Evolutionary conservation across 768 basidiomycete genomes (phyloP).

Genomic region (Phanerochaete sordida): DNA sequence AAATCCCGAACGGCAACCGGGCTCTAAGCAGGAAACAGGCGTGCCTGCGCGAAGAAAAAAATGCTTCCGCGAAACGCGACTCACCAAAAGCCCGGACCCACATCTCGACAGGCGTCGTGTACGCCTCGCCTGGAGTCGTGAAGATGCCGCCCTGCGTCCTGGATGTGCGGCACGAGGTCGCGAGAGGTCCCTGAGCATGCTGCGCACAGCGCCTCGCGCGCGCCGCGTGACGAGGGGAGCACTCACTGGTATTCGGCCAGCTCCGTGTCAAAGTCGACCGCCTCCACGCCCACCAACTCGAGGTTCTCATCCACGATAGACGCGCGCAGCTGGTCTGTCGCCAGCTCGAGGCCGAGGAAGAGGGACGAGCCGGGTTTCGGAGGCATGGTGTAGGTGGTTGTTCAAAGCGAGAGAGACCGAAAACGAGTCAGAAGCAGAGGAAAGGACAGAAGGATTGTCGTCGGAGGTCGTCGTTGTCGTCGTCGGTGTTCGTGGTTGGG

Average conservation of each 20-base stretch:
- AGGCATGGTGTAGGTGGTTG: slow-evolving; percentile 19
- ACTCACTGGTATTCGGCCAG: slow-evolving; percentile 79
- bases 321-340: slow-evolving; percentile 79
- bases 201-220: neutral
- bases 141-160: slow-evolving; percentile 88
- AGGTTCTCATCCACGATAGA: slow-evolving; percentile 81
- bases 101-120: slow-evolving; percentile 87
- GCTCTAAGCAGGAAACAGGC: neutral
- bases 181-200: neutral
- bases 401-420: neutral
- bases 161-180: slow-evolving; percentile 5
- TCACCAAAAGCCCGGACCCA: slow-evolving; percentile 85
- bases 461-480: slow-evolving; percentile 15
- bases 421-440: slow-evolving; percentile 4
- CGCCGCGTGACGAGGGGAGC: slow-evolving; percentile 1
- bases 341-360: slow-evolving; percentile 85
- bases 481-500: slow-evolving; percentile 17
- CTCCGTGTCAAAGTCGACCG: slow-evolving; percentile 80
- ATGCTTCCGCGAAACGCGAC: slow-evolving; percentile 56
- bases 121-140: slow-evolving; percentile 82
- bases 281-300: slow-evolving; percentile 79
- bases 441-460: slow-evolving; percentile 10
- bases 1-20: neutral
- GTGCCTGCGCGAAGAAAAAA: slow-evolving; percentile 32
- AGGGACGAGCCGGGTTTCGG: slow-evolving; percentile 46